A percentile compares a stretch with the other conserved stretches of the same genome.
phyloP scores from a whole-genome alignment of 225 moss, liverwort and hornwort genomes.

The Climacium dendroides region DNA sequence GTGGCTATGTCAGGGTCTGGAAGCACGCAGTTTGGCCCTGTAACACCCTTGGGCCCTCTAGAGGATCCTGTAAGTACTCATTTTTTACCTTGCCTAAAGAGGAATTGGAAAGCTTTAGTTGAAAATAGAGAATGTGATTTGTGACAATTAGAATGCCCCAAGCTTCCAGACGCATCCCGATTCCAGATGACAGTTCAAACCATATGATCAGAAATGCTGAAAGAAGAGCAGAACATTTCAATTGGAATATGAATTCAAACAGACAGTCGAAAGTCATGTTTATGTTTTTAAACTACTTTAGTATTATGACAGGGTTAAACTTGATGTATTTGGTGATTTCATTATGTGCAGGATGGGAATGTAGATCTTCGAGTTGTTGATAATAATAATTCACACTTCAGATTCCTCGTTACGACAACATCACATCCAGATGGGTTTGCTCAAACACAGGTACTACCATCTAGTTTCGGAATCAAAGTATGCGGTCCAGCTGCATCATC shows the following conservation, averaged over 20 bases:
- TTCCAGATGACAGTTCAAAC: background rate
- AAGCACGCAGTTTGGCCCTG: constrained; percentile 47
- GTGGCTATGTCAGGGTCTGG: constrained; percentile 51
- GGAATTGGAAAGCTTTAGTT: background rate
- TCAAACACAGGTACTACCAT: constrained; percentile 54
- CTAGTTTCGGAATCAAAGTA: background rate
- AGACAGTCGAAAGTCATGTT: background rate
- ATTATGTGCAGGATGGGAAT: constrained; percentile 48
- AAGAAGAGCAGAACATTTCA: background rate
- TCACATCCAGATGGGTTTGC: constrained; percentile 60
- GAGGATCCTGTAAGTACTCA: constrained; percentile 38
- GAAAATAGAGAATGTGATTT: background rate
- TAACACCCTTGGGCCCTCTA: constrained; percentile 35
- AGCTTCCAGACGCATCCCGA: background rate
- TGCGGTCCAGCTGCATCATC: background rate
- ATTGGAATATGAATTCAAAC: background rate
- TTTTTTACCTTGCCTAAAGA: background rate
- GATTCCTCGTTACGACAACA: constrained; percentile 61
- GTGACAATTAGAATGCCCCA: background rate
- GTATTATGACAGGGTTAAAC: background rate
- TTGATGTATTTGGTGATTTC: background rate
- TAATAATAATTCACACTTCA: constrained; percentile 40
- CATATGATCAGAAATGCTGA: background rate
- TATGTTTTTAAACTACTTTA: background rate
- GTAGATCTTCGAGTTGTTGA: constrained; percentile 63